phyloP scores from a whole-genome alignment of 345 rosid species.

The Eucalyptus viminalis region DNA sequence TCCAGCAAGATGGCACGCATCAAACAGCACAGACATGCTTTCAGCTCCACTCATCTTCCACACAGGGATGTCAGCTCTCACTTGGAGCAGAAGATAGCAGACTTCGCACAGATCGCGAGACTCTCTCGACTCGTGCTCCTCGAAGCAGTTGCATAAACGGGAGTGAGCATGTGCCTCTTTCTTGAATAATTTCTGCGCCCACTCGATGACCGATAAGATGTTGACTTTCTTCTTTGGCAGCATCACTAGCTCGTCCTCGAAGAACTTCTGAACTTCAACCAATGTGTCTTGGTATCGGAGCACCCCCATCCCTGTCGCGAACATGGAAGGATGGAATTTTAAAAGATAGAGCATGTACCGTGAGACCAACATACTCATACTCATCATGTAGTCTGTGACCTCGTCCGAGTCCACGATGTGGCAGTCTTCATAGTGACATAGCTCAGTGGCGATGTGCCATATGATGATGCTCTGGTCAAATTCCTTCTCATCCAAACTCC shows the following conservation, averaged over 20 bases:
- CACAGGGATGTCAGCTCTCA: neutral
- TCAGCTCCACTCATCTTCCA: neutral
- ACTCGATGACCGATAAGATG: neutral
- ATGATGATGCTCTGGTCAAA: slow-evolving; percentile 2
- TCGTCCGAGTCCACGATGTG: neutral
- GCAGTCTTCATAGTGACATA: neutral
- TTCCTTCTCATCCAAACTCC: neutral
- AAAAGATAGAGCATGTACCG: neutral
- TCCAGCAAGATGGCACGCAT: neutral
- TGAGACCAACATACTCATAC: neutral
- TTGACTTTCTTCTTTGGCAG: neutral
- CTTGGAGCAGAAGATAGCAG: neutral
- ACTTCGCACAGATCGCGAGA: neutral
- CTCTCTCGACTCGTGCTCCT: neutral
- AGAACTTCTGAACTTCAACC: neutral
- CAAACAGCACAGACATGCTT: neutral
- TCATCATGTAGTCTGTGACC: neutral
- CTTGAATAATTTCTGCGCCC: neutral
- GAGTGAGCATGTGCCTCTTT: neutral
- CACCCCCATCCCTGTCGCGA: neutral
- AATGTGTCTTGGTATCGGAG: neutral
- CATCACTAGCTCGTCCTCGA: neutral
- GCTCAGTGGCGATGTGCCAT: slow-evolving; percentile 8
- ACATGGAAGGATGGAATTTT: neutral
- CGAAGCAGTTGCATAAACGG: neutral